phyloP scores from a whole-genome alignment of 2,329 filamentous ascomycete genomes.

The Dactylellina haptotyla region DNA sequence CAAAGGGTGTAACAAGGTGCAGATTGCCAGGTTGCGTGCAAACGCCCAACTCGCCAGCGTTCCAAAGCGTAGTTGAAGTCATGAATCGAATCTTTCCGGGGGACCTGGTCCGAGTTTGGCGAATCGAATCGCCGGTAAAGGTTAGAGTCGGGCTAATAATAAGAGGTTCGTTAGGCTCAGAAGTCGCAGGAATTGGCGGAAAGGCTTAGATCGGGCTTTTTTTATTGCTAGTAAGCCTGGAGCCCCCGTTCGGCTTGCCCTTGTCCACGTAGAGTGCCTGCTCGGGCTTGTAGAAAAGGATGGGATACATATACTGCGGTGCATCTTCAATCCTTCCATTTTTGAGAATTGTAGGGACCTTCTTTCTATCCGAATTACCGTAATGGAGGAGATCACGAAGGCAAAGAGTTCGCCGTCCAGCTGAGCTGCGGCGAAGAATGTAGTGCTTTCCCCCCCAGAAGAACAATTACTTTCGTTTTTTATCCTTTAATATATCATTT shows the following conservation, averaged over 20 bases:
- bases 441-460: conserved; percentile 44
- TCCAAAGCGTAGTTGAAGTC: conserved; percentile 11
- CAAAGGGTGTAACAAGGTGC: conserved; percentile 34
- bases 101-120: neutral
- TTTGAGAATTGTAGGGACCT: conserved; percentile 1
- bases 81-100: conserved; percentile 8
- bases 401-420: conserved; percentile 33
- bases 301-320: conserved; percentile 24
- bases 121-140: too few relatives aligned
- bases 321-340: conserved; percentile 2
- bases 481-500: conserved; percentile 42
- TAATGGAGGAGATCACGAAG: conserved; percentile 24
- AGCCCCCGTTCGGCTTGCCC: conserved; percentile 5
- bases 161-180: too few relatives aligned
- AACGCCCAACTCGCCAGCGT: conserved; percentile 15
- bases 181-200: conserved; percentile 5
- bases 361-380: conserved; percentile 2
- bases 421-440: conserved; percentile 47
- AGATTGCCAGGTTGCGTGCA: neutral
- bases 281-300: neutral
- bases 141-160: neutral
- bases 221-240: too few relatives aligned
- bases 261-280: too few relatives aligned
- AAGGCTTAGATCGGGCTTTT: neutral
- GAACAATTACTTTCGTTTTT: conserved; percentile 52